Conservation (phyloP, 1,139 yeast species). For the Wickerhamiella pararugosa region DNA sequence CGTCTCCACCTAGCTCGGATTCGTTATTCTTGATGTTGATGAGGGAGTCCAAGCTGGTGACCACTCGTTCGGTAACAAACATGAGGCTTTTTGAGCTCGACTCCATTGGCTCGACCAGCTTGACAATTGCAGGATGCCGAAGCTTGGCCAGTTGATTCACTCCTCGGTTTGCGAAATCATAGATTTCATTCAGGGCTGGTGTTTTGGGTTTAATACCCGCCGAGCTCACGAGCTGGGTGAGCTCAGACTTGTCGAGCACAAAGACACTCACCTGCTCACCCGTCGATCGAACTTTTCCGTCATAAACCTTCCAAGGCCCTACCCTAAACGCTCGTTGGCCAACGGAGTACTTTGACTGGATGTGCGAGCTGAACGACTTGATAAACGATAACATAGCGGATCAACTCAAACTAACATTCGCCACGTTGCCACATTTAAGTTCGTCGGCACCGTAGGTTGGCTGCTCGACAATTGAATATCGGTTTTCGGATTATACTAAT, state of each 20-base stretch:
- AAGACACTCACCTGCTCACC: conserved; percentile 56
- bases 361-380: conserved; percentile 31
- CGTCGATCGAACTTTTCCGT: conserved; percentile 53
- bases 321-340: conserved; percentile 59
- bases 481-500: too few species aligned
- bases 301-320: conserved; percentile 78
- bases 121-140: conserved; percentile 75
- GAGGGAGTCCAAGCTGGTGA: conserved; percentile 42
- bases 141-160: conserved; percentile 61
- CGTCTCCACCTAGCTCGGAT: conserved; percentile 19
- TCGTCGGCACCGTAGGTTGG: too few species aligned
- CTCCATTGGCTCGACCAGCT: conserved; percentile 75
- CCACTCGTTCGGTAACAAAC: conserved; percentile 56
- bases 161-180: conserved; percentile 37
- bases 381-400: conserved; percentile 14
- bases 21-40: conserved; percentile 16
- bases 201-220: conserved; percentile 28
- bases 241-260: conserved; percentile 69
- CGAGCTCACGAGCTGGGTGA: conserved; percentile 34
- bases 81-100: conserved; percentile 64
- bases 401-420: too few species aligned
- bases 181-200: conserved; percentile 21
- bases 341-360: conserved; percentile 57
- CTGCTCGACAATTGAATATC: too few species aligned
- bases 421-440: too few species aligned